phyloP scores from a whole-genome alignment of 139 green algal species.

The Coelastrella sp. region DNA sequence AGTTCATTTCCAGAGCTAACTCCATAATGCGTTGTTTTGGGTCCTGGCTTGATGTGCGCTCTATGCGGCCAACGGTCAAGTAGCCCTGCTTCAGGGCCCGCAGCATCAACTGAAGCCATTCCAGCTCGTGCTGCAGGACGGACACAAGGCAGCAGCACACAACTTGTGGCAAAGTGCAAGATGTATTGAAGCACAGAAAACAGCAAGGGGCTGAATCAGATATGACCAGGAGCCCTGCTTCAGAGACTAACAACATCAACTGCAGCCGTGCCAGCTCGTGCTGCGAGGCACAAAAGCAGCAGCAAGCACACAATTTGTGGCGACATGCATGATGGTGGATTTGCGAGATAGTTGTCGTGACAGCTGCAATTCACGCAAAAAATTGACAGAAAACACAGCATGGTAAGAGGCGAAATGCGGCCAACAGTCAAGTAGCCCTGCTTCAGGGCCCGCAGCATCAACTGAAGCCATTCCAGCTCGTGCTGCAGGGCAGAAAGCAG shows the following conservation, averaged over 20 bases:
- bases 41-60: not conserved
- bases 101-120: slow-evolving; percentile 39
- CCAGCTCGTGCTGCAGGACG: slow-evolving; percentile 32
- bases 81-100: slow-evolving; percentile 17
- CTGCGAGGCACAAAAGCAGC: not conserved
- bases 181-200: not conserved
- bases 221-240: no score
- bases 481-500: not conserved
- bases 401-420: no score
- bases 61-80: slow-evolving; percentile 11
- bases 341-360: no score
- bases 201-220: no score
- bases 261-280: slow-evolving; percentile 20
- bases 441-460: not conserved
- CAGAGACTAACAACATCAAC: no score
- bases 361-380: no score
- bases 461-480: slow-evolving; percentile 47
- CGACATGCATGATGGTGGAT: no score
- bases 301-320: no score
- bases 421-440: slow-evolving; percentile 40
- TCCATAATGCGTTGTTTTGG: slow-evolving; percentile 24
- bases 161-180: not conserved
- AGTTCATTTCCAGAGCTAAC: not conserved
- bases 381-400: no score
- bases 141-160: not conserved